Conservation (phyloP, 2,329 filamentous ascomycete species). For the Stemphylium lycopersici region DNA sequence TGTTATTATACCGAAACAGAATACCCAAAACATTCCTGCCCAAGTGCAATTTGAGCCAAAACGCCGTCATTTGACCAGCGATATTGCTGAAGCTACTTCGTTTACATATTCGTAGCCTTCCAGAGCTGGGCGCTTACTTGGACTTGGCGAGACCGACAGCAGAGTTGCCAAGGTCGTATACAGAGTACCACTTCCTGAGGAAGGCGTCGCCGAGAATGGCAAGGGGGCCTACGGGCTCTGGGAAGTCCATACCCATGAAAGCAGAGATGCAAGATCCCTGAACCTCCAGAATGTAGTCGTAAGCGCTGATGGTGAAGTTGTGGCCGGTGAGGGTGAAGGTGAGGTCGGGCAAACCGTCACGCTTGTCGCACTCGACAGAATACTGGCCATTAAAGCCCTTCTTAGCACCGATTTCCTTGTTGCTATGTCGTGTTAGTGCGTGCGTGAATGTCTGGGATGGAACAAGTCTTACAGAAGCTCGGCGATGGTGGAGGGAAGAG, state of each 20-base stretch:
- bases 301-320: constrained; percentile 87
- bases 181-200: constrained; percentile 86
- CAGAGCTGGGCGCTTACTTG: constrained; percentile 58
- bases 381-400: constrained; percentile 98
- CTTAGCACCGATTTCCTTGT: constrained; percentile 97
- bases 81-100: constrained; percentile 7
- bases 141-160: constrained; percentile 88
- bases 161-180: constrained; percentile 91
- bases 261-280: constrained; percentile 95
- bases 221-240: constrained; percentile 85
- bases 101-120: constrained; percentile 1
- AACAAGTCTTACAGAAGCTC: constrained; percentile 73
- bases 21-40: constrained; percentile 18
- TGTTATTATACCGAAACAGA: constrained; percentile 13
- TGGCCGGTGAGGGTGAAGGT: constrained; percentile 89
- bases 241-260: constrained; percentile 92
- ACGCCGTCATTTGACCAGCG: constrained; percentile 10
- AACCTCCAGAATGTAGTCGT: constrained; percentile 95
- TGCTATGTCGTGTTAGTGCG: constrained; percentile 54
- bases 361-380: constrained; percentile 86
- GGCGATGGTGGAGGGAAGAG: constrained; percentile 86
- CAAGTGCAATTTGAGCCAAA: constrained; percentile 32
- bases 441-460: neutral
- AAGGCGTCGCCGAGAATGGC: constrained; percentile 91
- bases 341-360: constrained; percentile 83